These are phyloP conservation scores for Hevea brasiliensis DNA, from an alignment of 345 rosid species.

Conservation along the genomic window DNA sequence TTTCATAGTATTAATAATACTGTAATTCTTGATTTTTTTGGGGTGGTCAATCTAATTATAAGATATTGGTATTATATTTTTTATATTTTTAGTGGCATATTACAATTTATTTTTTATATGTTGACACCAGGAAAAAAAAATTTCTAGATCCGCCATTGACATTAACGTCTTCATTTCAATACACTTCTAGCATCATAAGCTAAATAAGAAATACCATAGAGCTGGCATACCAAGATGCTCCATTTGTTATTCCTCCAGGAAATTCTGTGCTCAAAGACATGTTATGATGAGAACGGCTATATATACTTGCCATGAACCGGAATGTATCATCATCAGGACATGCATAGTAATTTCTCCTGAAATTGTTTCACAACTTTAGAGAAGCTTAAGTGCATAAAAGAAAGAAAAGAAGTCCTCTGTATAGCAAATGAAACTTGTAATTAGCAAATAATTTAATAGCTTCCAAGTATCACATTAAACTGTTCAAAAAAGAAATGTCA, in stretches of 20 bases:
- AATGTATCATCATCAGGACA: constrained; percentile 93
- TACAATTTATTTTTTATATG: no score
- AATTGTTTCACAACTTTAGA: constrained; percentile 22
- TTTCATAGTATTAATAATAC: no score
- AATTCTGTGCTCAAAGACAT: constrained; percentile 94
- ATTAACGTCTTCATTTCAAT: not conserved
- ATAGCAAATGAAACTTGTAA: constrained; percentile 2
- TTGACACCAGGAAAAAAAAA: no score
- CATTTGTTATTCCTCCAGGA: constrained; percentile 87
- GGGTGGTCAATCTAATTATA: no score
- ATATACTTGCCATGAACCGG: constrained; percentile 70
- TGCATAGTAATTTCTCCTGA: constrained; percentile 74
- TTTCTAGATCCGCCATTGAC: no score
- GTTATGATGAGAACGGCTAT: constrained; percentile 80
- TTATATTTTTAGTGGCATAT: no score
- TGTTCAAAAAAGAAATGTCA: not conserved
- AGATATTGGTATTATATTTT: no score
- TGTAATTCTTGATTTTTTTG: no score
- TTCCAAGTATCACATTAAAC: not conserved
- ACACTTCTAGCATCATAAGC: constrained; percentile 5
- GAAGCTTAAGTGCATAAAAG: constrained; percentile 1
- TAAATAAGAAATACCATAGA: not conserved
- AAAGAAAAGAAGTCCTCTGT: constrained; percentile 12
- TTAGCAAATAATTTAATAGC: not conserved
- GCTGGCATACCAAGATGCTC: constrained; percentile 73